Conservation (phyloP, 495 filamentous ascomycete genomes). For the Talaromyces trachyspermus region DNA sequence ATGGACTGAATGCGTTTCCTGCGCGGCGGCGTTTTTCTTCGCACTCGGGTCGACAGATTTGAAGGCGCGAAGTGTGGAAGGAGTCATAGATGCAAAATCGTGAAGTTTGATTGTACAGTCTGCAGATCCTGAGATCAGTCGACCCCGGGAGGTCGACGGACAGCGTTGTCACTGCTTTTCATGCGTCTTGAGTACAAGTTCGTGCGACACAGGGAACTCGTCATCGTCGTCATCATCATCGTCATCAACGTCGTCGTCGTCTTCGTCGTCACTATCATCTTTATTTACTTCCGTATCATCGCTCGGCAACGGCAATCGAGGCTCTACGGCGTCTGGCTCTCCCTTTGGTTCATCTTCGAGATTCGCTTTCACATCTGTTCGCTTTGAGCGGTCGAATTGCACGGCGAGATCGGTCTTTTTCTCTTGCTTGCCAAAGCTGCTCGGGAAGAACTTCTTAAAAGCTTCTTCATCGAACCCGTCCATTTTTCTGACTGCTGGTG, state of each 20-base stretch:
- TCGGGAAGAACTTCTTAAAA: conserved; percentile 73
- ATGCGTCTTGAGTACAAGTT: conserved; percentile 86
- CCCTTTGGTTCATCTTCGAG: conserved; percentile 12
- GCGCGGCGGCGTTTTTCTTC: conserved; percentile 60
- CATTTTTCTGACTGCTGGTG: conserved; percentile 22
- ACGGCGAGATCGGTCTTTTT: conserved; percentile 64
- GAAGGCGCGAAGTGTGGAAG: conserved; percentile 88
- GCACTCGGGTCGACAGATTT: conserved; percentile 81
- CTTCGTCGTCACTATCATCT: conserved; percentile 42
- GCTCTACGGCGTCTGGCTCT: too few relatives aligned
- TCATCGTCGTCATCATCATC: conserved; percentile 70
- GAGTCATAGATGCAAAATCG: conserved; percentile 93
- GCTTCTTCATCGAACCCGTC: conserved; percentile 64
- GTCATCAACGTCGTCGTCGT: conserved; percentile 49
- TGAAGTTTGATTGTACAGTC: conserved; percentile 90
- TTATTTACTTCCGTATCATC: conserved; percentile 15
- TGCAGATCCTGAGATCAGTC: conserved; percentile 79
- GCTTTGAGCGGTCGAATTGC: conserved; percentile 72
- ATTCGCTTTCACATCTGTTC: conserved; percentile 35
- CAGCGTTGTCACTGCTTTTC: conserved; percentile 76
- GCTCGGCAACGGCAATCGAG: too few relatives aligned
- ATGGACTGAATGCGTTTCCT: conserved; percentile 83
- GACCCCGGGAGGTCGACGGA: conserved; percentile 80
- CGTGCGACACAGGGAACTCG: conserved; percentile 89
- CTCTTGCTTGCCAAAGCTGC: conserved; percentile 78